A percentile compares a stretch with the other conserved stretches of the same genome.
Evolutionary conservation across 306 rosid species (phyloP).

Genomic region (Pyrus communis): DNA sequence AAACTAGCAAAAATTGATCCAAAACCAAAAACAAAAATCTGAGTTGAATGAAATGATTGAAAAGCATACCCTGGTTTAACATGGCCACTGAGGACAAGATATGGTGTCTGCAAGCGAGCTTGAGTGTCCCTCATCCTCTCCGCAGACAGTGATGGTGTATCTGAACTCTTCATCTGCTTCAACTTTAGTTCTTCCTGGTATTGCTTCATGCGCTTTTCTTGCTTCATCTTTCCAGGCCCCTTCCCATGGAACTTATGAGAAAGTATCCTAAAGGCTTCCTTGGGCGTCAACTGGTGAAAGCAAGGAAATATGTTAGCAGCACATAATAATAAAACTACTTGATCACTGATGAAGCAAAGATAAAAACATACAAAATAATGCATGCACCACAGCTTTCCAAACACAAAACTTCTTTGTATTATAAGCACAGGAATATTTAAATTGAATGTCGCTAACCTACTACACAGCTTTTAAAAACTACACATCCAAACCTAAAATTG

Average conservation of each 20-base stretch:
- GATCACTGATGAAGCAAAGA: constrained; percentile 8
- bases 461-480: background rate
- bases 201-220: constrained; percentile 90
- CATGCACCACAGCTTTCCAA: background rate
- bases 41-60: background rate
- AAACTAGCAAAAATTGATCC: background rate
- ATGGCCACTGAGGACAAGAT: constrained; percentile 94
- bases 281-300: constrained; percentile 76
- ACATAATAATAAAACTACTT: background rate
- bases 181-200: constrained; percentile 74
- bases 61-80: constrained; percentile 79
- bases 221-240: constrained; percentile 96
- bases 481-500: background rate
- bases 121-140: constrained; percentile 98
- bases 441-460: background rate
- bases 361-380: background rate
- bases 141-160: constrained; percentile 75
- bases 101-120: constrained; percentile 69
- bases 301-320: constrained; percentile 9
- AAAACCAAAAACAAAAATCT: background rate
- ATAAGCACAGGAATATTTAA: background rate
- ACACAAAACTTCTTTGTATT: background rate
- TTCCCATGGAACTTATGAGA: constrained; percentile 94
- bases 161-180: constrained; percentile 92
- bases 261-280: constrained; percentile 71